Evolutionary conservation across 495 filamentous ascomycete genomes (phyloP), one percentile per base, ranked within the genome.

Genomic region (Penicillium salamii): DNA sequence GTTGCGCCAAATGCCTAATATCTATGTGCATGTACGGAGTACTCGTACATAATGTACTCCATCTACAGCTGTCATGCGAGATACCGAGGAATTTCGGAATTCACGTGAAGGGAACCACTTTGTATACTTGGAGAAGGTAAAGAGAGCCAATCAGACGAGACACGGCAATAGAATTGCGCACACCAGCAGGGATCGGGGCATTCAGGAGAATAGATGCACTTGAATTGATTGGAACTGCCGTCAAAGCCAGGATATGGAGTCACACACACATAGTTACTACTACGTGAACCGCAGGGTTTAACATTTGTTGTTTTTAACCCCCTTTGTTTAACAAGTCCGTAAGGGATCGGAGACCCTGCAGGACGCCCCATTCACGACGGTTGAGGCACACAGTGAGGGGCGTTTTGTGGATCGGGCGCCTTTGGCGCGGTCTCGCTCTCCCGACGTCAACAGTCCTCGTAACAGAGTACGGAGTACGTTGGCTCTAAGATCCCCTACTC

Each of bases 61-160:
- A n/a, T n/a, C n/a, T n/a, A n/a, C n/a, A 36, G 47, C 57, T 60
- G 57, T 57, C 57, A 58, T 57, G 54, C 52, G 26, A 61, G 54
- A 19, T 55, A 55, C 52, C 54, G 57, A 44, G 29, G 29, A 24
- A 43, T 43, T 20, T 50, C 56, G 54, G 23, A 53, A 29, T 55
- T 62, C 56, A 59, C 57, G 56, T 62, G 59, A 56, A 47, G 23
- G 15, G n/a, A 36, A 36, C n/a, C n/a, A n/a, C n/a, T n/a, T n/a
- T n/a, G 21, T 31, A 35, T 36, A 36, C 11, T 20, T 36, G 32
- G 43, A 23, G 17, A 34, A n/a, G 17, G 38, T n/a, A 43, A 34
- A 9, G 33, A 19, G 31, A 18, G 38, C 58, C 55, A 58, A 53
- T 61, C 42, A 54, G 26, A 18, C 8, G 19, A 13, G 11, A 5